Evolutionary conservation across 2,329 filamentous ascomycete species (phyloP), one percentile per base, ranked within the genome.

Genomic region (Colletotrichum eleusines): DNA sequence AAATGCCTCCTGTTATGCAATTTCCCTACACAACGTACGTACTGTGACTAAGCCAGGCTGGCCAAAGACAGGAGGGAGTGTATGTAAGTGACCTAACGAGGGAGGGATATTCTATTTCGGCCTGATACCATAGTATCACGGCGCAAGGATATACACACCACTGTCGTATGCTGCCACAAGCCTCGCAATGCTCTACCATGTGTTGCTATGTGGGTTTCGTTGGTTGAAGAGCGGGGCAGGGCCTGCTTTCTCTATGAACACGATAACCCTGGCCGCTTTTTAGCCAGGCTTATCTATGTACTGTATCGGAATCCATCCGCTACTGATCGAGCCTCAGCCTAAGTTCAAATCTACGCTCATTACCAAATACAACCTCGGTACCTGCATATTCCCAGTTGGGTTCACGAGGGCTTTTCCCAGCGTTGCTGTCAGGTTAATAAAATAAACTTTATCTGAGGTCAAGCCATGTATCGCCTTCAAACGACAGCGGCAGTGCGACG

Each of bases 381-480:
- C 31, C 14, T 28, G 26, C 38, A 20, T 38, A 28, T 26, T 48
- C 51, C 40, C 50, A 14, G 64, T 7, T n/a, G 42, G 23, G 26
- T 48, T 12, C 31, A 46, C 7, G 31, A 20, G 31, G 40, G n/a
- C 31, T 54, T 16, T 18, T 20, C 23, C 5, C 18, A 2, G 5
- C 5, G 8, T 51, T 14, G n/a, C 48, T 14, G 26, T 12, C 9
- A 31, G 8, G 14, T n/a, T 40, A 57, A 55, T 54, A 55, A 16
- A 50, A 61, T 48, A 69, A 18, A 60, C 62, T 66, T 66, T 28
- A 33, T 18, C 7, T 20, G 14, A 16, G 26, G 50, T 61, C 40
- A 66, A 57, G 20, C 40, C 40, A 46, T 18, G 54, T 40, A 23
- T 65, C 54, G 40, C 9, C 28, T 51, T 31, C 16, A 20, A n/a